Conservation (phyloP, 2,329 filamentous ascomycete species). For the Colletotrichum phormii region DNA sequence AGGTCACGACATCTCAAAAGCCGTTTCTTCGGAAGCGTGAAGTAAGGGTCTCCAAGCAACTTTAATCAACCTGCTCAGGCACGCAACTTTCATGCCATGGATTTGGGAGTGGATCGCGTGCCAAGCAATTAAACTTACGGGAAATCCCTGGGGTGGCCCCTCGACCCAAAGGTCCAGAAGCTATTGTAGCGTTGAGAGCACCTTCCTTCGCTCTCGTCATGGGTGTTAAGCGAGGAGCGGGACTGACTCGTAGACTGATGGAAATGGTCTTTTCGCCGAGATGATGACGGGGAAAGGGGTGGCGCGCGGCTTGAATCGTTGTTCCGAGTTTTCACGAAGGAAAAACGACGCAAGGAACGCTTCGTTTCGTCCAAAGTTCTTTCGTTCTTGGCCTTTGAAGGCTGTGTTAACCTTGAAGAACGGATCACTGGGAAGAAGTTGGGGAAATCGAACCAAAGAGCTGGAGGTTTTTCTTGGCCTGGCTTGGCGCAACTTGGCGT, state of each 20-base stretch:
- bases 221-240: neutral
- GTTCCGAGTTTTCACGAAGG: neutral
- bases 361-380: conserved; percentile 24
- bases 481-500: neutral
- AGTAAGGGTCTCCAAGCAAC: conserved; percentile 8
- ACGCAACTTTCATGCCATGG: neutral
- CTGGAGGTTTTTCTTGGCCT: neutral
- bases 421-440: neutral
- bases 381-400: conserved; percentile 14
- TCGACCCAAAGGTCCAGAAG: neutral
- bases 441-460: conserved; percentile 1
- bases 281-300: conserved; percentile 2
- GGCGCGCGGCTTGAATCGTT: neutral
- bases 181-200: neutral
- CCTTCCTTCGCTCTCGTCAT: neutral
- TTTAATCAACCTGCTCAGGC: neutral
- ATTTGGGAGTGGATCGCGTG: neutral
- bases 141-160: neutral
- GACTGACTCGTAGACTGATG: conserved; percentile 1
- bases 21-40: neutral
- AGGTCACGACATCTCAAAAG: conserved; percentile 14
- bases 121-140: conserved; percentile 6
- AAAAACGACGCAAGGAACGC: conserved; percentile 2
- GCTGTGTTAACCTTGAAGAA: conserved; percentile 6
- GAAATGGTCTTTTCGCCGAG: neutral